Evolutionary conservation across 805 yeast species (phyloP), one percentile per base, ranked within the genome.

Genomic region (Candida nanaspora): DNA sequence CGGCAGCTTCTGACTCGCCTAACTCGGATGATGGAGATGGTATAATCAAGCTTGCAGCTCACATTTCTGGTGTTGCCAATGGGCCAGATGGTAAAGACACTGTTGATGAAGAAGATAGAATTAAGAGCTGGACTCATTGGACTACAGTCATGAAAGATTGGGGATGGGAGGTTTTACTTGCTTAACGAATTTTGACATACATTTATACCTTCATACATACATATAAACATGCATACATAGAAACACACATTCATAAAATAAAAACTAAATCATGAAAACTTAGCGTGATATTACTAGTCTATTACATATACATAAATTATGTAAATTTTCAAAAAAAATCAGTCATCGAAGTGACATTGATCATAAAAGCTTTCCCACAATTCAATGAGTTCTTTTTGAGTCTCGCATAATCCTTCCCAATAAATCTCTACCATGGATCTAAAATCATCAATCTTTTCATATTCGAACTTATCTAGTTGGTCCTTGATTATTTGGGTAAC

Each of bases 321-420:
- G n/a, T n/a, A n/a, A n/a, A n/a, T n/a, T n/a, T n/a, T n/a, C n/a
- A n/a, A n/a, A n/a, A n/a, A n/a, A n/a, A n/a, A n/a, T n/a, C n/a
- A n/a, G 27, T 38, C 36, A 35, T 56, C 55, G 45, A 62, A 61
- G 16, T 57, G 53, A 43, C 66, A 61, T 38, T 61, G 66, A 38
- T 82, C 86, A 55, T 87, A 88, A 56, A 91, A 93, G 0, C 88
- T 79, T 58, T 85, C 93, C 86, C 91, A 85, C n/a, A 82, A 59
- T 55, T 85, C 94, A 44, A 85, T 85, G 26, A 83, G 79, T 58
- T 88, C 96, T 63, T 93, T 93, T 62, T 93, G 98, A 26, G 88
- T 73, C 62, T 93, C 98, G 41, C 89, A 84, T 20, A 93, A 76
- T 39, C 93, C 78, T 60, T 93, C 98, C 56, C 94, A 74, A 53